Base-by-base conservation (phyloP, 176 grass and related monocot genomes). In the Aegilops sharonensis region DNA sequence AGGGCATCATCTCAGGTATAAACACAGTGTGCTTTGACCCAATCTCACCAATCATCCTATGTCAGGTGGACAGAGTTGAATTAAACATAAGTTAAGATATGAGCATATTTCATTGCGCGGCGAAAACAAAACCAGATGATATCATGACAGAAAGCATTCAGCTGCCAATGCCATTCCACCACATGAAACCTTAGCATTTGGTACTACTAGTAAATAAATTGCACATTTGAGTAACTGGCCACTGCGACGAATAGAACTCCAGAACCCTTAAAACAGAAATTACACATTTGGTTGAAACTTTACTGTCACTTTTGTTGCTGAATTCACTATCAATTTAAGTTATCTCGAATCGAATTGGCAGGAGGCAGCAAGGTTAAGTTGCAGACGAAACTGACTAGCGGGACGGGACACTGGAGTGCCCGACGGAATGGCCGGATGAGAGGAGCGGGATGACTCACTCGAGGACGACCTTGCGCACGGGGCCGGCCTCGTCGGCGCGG, bases 21-120 rank as follows among this genome's bases (percentile, higher is more conserved):
- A 81, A 84, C 9, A 62, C 88, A 5, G 72, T 83, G 76, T 91
- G 78, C 56, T 94, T 95, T 59, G 83, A 76, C 56, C 96, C 93
- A 80, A 98, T 75, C 79, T 98, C 93, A 57, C 91, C 90, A 88
- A 98, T 94, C 83, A 98, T 87, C 91, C 96, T 98, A 89, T 57
- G 68, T 25, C 57, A 68, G 18, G 57, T 20, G 42, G 37, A n/a
- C 15, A 14, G 27, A 35, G 29, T 72, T 84, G 15, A 29, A 36
- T 81, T n/a, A 42, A 11, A 52, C 17, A 54, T 80, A 50, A 72
- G 57, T 39, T 31, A 13, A 42, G 0, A 68, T 12, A 76, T 18
- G 56, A 80, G 42, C 77, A 72, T 7, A 45, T 74, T 56, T 8
- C 57, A 35, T 4, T 35, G 4, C 0, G 8, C 4, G 17, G 9